Percentiles rank a stretch among this genome's conserved stretches.
These are phyloP conservation scores for Phytophthora ramorum DNA, from an alignment of 352 stramenopile species.

Conservation along the genomic window DNA sequence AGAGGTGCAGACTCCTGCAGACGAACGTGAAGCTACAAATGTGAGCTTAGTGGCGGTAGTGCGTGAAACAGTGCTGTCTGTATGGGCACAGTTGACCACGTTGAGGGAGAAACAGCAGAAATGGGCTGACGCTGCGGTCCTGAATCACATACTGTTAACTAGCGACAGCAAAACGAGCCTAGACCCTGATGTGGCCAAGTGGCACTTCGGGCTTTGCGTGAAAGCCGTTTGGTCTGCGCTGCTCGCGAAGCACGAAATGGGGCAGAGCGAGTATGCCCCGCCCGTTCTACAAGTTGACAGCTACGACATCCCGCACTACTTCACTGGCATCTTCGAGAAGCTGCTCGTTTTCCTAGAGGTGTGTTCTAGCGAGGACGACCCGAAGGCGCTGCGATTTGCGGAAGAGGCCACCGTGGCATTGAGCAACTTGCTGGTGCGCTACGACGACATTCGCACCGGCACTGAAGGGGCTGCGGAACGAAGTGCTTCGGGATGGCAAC, in stretches of 20 bases:
- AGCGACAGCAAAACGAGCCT: background rate
- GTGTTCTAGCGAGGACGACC: conserved; percentile 7
- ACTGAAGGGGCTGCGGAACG: conserved; percentile 1
- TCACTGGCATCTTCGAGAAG: conserved; percentile 44
- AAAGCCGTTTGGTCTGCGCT: conserved; percentile 58
- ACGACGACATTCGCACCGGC: conserved; percentile 14
- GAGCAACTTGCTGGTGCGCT: conserved; percentile 44
- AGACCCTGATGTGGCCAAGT: conserved; percentile 6
- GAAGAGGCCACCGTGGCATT: conserved; percentile 47
- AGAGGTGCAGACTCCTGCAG: conserved; percentile 23
- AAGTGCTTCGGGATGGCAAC: conserved; percentile 38
- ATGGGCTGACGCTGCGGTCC: conserved; percentile 51
- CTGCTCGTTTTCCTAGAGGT: conserved; percentile 41
- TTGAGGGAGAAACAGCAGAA: conserved; percentile 34
- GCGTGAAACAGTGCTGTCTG: conserved; percentile 29
- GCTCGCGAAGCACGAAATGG: conserved; percentile 20
- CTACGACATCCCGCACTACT: conserved; percentile 32
- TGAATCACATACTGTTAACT: conserved; percentile 44
- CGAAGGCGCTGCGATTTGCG: conserved; percentile 22
- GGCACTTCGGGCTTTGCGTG: conserved; percentile 58
- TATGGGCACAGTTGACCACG: conserved; percentile 35
- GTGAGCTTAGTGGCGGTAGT: conserved; percentile 1
- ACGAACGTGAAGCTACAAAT: conserved; percentile 11
- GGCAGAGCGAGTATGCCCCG: conserved; percentile 8
- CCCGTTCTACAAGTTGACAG: conserved; percentile 38